A percentile compares a stretch with the other conserved stretches of the same genome.
phyloP scores from a whole-genome alignment of 495 filamentous ascomycete species.

The Lasiosphaeris hirsuta region DNA sequence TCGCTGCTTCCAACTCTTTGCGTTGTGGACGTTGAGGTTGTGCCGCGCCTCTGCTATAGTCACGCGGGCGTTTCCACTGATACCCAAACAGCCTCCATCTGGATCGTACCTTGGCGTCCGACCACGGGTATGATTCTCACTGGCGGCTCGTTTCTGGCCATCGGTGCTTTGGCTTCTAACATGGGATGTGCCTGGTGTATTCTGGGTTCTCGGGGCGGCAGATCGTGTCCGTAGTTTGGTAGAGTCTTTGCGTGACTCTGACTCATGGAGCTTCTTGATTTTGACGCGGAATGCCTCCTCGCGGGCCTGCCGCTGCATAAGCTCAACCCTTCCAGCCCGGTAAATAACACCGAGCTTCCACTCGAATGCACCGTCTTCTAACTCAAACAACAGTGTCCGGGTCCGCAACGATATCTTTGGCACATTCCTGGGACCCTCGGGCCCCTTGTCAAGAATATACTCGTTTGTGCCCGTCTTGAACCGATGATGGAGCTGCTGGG shows the following conservation, averaged over 20 bases:
- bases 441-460: constrained; percentile 75
- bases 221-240: constrained; percentile 47
- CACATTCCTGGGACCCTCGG: constrained; percentile 79
- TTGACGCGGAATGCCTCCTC: constrained; percentile 90
- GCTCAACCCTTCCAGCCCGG: constrained; percentile 79
- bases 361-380: constrained; percentile 96
- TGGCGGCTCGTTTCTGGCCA: constrained; percentile 34
- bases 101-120: constrained; percentile 64
- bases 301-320: constrained; percentile 80
- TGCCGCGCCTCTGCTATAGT: constrained; percentile 70
- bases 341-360: constrained; percentile 96
- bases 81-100: constrained; percentile 60
- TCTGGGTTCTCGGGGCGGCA: constrained; percentile 43
- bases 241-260: constrained; percentile 53
- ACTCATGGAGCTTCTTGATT: constrained; percentile 72
- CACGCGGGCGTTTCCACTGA: constrained; percentile 67
- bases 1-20: constrained; percentile 86
- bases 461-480: constrained; percentile 85
- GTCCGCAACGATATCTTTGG: constrained; percentile 79
- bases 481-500: constrained; percentile 83
- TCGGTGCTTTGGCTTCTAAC: constrained; percentile 55
- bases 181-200: constrained; percentile 28
- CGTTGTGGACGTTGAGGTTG: constrained; percentile 74
- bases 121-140: constrained; percentile 24
- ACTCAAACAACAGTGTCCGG: constrained; percentile 77